Conservation (phyloP, 345 rosid genomes). For the Euclidium syriacum region DNA sequence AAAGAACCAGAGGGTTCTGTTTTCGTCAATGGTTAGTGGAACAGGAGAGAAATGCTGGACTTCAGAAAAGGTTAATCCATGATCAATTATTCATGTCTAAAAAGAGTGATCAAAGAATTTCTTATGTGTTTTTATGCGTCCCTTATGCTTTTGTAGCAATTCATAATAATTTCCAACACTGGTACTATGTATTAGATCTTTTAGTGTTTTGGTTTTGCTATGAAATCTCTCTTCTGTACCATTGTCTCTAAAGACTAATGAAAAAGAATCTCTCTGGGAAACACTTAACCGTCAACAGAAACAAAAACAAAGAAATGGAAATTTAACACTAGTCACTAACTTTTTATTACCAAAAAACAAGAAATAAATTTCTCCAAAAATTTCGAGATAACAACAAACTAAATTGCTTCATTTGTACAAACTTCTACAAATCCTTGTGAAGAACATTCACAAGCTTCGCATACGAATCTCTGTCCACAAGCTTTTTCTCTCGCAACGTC, state of each 20-base stretch:
- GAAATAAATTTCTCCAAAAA: background rate
- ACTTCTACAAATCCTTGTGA: conserved; percentile 41
- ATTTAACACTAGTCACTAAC: background rate
- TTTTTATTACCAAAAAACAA: background rate
- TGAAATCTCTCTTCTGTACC: no score
- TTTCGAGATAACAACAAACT: background rate
- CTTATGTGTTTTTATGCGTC: background rate
- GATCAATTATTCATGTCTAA: conserved; percentile 1
- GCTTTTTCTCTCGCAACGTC: conserved; percentile 49
- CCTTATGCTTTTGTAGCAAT: conserved; percentile 5
- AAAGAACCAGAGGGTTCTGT: conserved; percentile 61
- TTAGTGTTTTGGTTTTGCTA: no score
- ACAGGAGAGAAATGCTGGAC: conserved; percentile 57
- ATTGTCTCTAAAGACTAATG: no score
- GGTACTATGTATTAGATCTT: no score
- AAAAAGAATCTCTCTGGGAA: no score
- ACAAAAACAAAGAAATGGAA: no score
- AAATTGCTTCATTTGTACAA: background rate
- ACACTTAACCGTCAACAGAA: no score
- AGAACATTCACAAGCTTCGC: conserved; percentile 56
- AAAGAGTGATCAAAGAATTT: background rate
- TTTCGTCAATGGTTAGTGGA: conserved; percentile 36
- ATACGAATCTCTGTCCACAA: conserved; percentile 52
- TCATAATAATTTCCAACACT: background rate
- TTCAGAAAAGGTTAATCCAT: conserved; percentile 58